Percentiles rank a stretch among this genome's conserved stretches.
Evolutionary conservation across 1,284 basidiomycete species (phyloP).

Genomic region (Leccinum subfulvum): DNA sequence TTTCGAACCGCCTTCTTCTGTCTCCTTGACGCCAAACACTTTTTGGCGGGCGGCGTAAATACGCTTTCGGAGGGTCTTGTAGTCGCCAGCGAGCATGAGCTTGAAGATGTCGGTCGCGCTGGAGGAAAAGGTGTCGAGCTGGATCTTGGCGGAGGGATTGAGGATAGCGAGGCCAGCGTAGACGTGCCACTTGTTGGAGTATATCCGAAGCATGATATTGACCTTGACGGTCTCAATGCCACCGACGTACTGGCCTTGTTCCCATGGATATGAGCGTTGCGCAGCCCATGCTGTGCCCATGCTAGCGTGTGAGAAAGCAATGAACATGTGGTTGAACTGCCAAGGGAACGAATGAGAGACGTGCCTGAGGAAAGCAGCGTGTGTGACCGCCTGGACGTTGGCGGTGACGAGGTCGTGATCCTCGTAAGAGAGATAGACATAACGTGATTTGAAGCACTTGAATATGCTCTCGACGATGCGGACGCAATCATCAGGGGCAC

Average conservation of each 20-base stretch:
- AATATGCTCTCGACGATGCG: slow-evolving; percentile 83
- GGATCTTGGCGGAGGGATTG: slow-evolving; percentile 87
- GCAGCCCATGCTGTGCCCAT: slow-evolving; percentile 97
- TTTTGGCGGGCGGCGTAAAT: slow-evolving; percentile 75
- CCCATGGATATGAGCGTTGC: slow-evolving; percentile 88
- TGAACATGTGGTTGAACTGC: background rate
- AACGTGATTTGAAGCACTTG: slow-evolving; percentile 79
- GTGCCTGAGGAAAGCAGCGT: slow-evolving; percentile 94
- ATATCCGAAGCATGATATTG: slow-evolving; percentile 95
- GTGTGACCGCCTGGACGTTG: slow-evolving; percentile 97
- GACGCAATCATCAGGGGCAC: slow-evolving; percentile 75
- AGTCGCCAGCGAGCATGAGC: slow-evolving; percentile 86
- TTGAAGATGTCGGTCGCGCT: slow-evolving; percentile 92
- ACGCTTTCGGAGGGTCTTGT: slow-evolving; percentile 64
- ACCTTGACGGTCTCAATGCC: slow-evolving; percentile 99
- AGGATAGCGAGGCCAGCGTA: slow-evolving; percentile 97
- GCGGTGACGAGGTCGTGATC: slow-evolving; percentile 96
- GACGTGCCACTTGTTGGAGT: slow-evolving; percentile 98
- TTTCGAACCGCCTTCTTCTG: slow-evolving; percentile 34
- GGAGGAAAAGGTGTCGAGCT: slow-evolving; percentile 89
- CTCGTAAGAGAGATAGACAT: slow-evolving; percentile 91
- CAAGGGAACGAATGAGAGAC: slow-evolving; percentile 7
- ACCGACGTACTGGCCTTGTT: slow-evolving; percentile 91
- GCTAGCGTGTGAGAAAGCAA: slow-evolving; percentile 40
- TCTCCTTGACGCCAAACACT: slow-evolving; percentile 66